Percentiles rank a stretch among this genome's conserved stretches.
Evolutionary conservation across 2,329 filamentous ascomycete species (phyloP).

Genomic region (Alternaria viburni): DNA sequence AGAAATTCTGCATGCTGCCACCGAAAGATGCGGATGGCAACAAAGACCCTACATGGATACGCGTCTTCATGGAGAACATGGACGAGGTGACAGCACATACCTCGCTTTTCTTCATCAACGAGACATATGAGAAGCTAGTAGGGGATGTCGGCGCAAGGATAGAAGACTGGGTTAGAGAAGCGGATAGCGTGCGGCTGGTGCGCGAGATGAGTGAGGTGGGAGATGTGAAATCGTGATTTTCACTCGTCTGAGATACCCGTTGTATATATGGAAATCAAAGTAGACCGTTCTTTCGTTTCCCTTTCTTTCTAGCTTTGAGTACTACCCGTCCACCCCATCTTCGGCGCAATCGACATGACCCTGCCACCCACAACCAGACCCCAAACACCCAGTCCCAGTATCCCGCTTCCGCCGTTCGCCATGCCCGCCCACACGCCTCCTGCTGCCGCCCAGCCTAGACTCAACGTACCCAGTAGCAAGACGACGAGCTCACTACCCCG

Average conservation of each 20-base stretch:
- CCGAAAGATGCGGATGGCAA: conserved; percentile 62
- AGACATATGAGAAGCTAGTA: conserved; percentile 78
- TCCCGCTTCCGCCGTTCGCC: conserved; percentile 9
- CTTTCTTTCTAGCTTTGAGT: too few species aligned
- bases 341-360: neutral
- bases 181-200: conserved; percentile 49
- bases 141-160: conserved; percentile 73
- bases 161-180: conserved; percentile 72
- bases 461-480: conserved; percentile 26
- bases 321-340: conserved; percentile 3
- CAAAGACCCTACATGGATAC: conserved; percentile 75
- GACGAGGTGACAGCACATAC: conserved; percentile 89
- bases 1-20: conserved; percentile 81
- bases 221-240: conserved; percentile 2
- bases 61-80: conserved; percentile 80
- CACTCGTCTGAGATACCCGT: neutral
- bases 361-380: conserved; percentile 6
- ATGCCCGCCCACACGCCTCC: conserved; percentile 24
- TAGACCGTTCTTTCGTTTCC: too few species aligned
- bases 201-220: conserved; percentile 30
- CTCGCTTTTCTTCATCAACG: conserved; percentile 75
- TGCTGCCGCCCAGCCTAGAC: conserved; percentile 26
- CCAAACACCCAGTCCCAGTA: conserved; percentile 11
- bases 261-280: too few species aligned
- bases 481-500: conserved; percentile 39